Percentiles rank a stretch among this genome's conserved stretches.
Conservation (phyloP, 495 filamentous ascomycete genomes). For the Neohortaea acidophila region DNA sequence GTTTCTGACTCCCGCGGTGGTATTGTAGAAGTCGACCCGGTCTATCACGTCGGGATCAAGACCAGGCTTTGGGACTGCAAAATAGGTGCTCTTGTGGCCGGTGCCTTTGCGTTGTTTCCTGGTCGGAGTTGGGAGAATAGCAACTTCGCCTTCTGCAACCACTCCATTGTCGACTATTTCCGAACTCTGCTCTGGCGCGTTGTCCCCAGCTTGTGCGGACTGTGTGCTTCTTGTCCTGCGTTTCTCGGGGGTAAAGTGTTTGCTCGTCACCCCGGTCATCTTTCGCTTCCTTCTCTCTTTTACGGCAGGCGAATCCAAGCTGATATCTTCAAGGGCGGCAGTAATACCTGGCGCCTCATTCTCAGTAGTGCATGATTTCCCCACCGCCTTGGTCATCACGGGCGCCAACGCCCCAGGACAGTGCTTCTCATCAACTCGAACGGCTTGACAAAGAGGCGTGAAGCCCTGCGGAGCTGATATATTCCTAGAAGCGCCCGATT, state of each 20-base stretch:
- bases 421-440: too few species aligned
- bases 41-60: constrained; percentile 5
- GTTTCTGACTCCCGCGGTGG: not conserved
- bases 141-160: not conserved
- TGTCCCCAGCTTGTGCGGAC: not conserved
- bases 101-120: constrained; percentile 8
- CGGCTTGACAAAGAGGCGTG: too few species aligned
- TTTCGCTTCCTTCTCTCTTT: too few species aligned
- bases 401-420: too few species aligned
- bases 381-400: too few species aligned
- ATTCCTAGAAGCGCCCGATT: too few species aligned
- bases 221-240: not conserved
- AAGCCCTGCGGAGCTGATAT: too few species aligned
- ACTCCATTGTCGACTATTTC: not conserved
- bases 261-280: constrained; percentile 16
- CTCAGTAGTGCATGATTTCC: too few species aligned
- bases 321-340: too few species aligned
- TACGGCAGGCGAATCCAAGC: too few species aligned
- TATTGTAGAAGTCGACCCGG: constrained; percentile 11
- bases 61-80: not conserved
- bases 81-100: constrained; percentile 10
- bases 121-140: not conserved
- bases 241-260: constrained; percentile 14
- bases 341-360: too few species aligned
- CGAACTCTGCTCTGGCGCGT: not conserved